Base-by-base conservation (phyloP, 345 rosid genomes). In the Pelargonium nanum region DNA sequence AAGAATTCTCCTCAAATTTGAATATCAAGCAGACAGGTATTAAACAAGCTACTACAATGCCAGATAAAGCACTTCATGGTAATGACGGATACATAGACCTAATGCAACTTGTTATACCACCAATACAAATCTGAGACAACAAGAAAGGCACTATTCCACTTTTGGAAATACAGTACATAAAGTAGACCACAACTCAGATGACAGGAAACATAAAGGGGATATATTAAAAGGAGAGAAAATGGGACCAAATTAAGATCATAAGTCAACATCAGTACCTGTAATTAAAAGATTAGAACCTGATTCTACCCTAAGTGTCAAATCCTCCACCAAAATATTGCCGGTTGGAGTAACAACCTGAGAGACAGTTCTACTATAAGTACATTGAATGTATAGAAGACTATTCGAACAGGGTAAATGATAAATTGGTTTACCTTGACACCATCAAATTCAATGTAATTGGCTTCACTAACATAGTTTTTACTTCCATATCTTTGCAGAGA, bases 321-420 rank as follows among this genome's bases (percentile, higher is more conserved):
- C 91, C 78, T 90, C 76, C 70, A 94, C 99, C 85, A 94, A 82
- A 69, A 84, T 82, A 76, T 90, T 90, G 23, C 85, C 90, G 50
- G 85, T 90, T 53, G 99, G 99, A 44, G 99, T 94, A 59, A 88
- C 97, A 81, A 94, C 97, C 99, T 94, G 83, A 58, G 48, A 40
- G 48, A 40, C 2, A 12, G 48, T 40, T 2, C 48, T 9, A 12
- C 48, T 9, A 12, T 40, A 6, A 40, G 48, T 9, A 40, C 48
- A 12, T 10, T 40, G 48, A 40, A 40, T 40, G 15, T 40, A 17
- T 12, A 40, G 48, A 40, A 40, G 48, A 40, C 2, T 12, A 40
- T 40, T 40, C 16, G 15, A 17, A 28, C 7, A 28, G 7, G 32
- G 15, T 8, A 40, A n/a, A n/a, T n/a, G 48, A 9, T 40, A 15